Evolutionary conservation across 2,329 filamentous ascomycete species (phyloP).

Genomic region (Ascocoryne sarcoides): DNA sequence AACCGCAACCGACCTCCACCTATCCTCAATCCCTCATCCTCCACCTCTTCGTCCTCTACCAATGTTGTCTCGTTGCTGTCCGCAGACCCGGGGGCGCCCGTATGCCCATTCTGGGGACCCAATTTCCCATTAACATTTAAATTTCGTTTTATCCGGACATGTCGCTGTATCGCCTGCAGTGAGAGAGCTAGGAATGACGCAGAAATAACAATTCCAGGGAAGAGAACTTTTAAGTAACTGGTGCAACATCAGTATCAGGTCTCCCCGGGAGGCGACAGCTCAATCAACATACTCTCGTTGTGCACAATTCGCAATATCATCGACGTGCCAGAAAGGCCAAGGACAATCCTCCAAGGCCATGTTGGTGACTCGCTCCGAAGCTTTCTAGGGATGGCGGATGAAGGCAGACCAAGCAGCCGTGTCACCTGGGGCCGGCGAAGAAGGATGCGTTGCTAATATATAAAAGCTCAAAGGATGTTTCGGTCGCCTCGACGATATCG

Average conservation of each 20-base stretch:
- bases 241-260: conserved; percentile 14
- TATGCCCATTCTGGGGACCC: conserved; percentile 19
- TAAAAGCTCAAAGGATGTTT: no score
- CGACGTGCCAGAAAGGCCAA: conserved; percentile 44
- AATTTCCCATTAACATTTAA: conserved; percentile 31
- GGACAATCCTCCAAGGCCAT: conserved; percentile 24
- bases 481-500: no score
- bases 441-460: no score
- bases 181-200: conserved; percentile 62
- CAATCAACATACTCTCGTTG: conserved; percentile 60
- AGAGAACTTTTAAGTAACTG: conserved; percentile 71
- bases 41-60: conserved; percentile 38
- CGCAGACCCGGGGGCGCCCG: conserved; percentile 9
- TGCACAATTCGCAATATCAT: conserved; percentile 57
- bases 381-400: no score
- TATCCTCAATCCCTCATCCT: conserved; percentile 46
- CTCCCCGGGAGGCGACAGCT: not conserved
- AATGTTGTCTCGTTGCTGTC: conserved; percentile 26
- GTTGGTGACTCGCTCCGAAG: no score
- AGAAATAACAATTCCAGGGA: conserved; percentile 64
- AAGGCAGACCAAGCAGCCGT: no score
- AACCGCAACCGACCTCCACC: conserved; percentile 47
- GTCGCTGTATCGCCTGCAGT: conserved; percentile 46
- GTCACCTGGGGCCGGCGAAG: no score
- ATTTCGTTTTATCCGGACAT: conserved; percentile 40